Percentiles rank a stretch among this genome's conserved stretches.
Conservation (phyloP, 2,329 filamentous ascomycete species). For the Calonectria hawksworthii region DNA sequence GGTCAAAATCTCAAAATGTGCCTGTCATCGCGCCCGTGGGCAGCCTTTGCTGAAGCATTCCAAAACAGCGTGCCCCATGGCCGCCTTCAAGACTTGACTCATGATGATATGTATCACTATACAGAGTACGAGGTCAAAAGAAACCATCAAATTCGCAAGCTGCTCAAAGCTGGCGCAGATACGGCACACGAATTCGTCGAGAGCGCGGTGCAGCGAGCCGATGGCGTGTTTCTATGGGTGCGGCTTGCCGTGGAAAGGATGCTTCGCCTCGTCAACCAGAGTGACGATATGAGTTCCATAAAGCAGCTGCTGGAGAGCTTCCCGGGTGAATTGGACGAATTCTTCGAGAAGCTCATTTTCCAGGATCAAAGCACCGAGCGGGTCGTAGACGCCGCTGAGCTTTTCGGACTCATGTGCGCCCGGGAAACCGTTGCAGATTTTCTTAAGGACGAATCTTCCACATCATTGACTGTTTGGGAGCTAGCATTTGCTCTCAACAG, state of each 20-base stretch:
- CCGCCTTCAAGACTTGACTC: conserved; percentile 45
- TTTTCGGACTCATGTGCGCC: conserved; percentile 50
- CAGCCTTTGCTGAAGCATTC: conserved; percentile 45
- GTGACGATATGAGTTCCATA: conserved; percentile 16
- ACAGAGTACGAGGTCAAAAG: conserved; percentile 36
- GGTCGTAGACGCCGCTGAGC: conserved; percentile 38
- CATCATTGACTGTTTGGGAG: conserved; percentile 51
- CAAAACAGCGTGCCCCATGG: conserved; percentile 42
- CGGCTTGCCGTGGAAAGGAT: conserved; percentile 48
- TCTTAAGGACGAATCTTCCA: conserved; percentile 49
- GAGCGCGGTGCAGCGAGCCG: conserved; percentile 39
- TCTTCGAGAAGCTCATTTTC: conserved; percentile 51
- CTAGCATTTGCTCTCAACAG: conserved; percentile 46
- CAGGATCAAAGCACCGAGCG: conserved; percentile 36
- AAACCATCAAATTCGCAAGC: conserved; percentile 27
- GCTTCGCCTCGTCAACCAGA: conserved; percentile 31
- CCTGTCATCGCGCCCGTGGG: conserved; percentile 50
- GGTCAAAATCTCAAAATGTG: conserved; percentile 48
- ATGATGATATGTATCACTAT: conserved; percentile 47
- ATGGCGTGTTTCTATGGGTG: conserved; percentile 54
- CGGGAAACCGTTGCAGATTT: conserved; percentile 51
- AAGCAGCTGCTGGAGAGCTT: conserved; percentile 30
- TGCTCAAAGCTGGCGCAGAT: conserved; percentile 27
- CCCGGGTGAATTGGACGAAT: conserved; percentile 44
- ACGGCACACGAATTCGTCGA: conserved; percentile 25